Evolutionary conservation across 2,329 filamentous ascomycete species (phyloP).

Genomic region (Fusarium sp.): DNA sequence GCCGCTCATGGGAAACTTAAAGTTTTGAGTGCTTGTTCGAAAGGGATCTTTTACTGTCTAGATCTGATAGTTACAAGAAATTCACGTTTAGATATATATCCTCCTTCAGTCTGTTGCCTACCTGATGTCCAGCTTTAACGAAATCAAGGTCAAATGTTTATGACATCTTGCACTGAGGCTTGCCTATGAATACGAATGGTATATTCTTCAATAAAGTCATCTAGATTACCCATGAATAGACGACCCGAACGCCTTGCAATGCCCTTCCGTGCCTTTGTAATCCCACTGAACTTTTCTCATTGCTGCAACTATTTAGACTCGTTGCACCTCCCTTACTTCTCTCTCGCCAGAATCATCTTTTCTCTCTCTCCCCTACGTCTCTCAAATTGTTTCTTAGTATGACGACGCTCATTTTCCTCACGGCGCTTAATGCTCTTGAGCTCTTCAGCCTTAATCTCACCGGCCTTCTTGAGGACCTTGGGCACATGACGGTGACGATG

Average conservation of each 20-base stretch:
- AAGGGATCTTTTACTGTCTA: slow-evolving; percentile 25
- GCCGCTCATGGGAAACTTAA: slow-evolving; percentile 23
- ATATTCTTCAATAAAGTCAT: slow-evolving; percentile 38
- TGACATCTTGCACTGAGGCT: neutral
- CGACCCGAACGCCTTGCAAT: slow-evolving; percentile 50
- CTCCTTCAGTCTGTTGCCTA: neutral
- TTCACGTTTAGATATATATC: slow-evolving; percentile 6
- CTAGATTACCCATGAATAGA: slow-evolving; percentile 35
- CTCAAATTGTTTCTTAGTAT: slow-evolving; percentile 84
- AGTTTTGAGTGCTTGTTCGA: slow-evolving; percentile 19
- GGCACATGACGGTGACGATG: slow-evolving; percentile 91
- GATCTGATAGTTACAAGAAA: slow-evolving; percentile 22
- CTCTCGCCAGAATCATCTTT: slow-evolving; percentile 84
- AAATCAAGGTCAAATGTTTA: neutral
- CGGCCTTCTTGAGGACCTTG: slow-evolving; percentile 93
- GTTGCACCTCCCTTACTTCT: slow-evolving; percentile 56
- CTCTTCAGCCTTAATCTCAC: slow-evolving; percentile 93
- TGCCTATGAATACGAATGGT: slow-evolving; percentile 18
- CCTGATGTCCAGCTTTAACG: neutral
- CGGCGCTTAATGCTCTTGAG: slow-evolving; percentile 86
- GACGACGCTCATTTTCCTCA: slow-evolving; percentile 94
- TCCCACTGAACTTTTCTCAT: slow-evolving; percentile 25
- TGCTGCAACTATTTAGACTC: neutral
- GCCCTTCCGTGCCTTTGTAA: slow-evolving; percentile 41
- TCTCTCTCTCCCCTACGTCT: slow-evolving; percentile 83